phyloP scores from a whole-genome alignment of 495 filamentous ascomycete species.

The Hypoxylon crocopeplum region DNA sequence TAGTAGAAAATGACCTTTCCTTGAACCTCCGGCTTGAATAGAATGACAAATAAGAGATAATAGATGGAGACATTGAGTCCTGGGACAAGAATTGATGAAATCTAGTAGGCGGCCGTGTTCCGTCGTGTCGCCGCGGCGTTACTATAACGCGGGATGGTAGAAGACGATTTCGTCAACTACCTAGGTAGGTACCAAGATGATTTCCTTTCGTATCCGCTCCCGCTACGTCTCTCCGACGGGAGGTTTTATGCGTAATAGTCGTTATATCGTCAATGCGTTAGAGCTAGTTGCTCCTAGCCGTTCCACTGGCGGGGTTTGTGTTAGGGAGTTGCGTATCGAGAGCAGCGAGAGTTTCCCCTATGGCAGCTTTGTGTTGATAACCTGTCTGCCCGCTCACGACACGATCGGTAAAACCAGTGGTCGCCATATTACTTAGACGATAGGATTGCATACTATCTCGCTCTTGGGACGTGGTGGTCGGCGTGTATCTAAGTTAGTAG shows the following conservation, averaged over 20 bases:
- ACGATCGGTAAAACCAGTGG: constrained; percentile 9
- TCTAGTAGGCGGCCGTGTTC: neutral
- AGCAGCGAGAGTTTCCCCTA: neutral
- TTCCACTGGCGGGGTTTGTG: neutral
- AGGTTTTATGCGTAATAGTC: constrained; percentile 1
- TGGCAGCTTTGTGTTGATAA: constrained; percentile 7
- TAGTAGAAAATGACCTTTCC: neutral
- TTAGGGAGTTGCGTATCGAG: neutral
- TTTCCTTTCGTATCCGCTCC: neutral
- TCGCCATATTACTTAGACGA: neutral
- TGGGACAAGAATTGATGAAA: neutral
- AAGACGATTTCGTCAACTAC: too few species aligned
- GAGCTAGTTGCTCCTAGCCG: neutral
- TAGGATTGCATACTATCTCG: neutral
- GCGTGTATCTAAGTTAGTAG: neutral
- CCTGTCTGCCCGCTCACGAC: neutral
- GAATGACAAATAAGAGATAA: constrained; percentile 2
- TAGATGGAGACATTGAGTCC: neutral
- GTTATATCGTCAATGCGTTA: neutral
- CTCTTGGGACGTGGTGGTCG: neutral
- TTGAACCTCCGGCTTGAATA: neutral
- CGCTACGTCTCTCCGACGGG: neutral
- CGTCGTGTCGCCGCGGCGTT: too few species aligned
- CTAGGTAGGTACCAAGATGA: too few species aligned
- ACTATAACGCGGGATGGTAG: too few species aligned